A percentile compares a stretch with the other conserved stretches of the same genome.
Evolutionary conservation across 495 filamentous ascomycete species (phyloP).

Genomic region (Bacidia gigantensis): DNA sequence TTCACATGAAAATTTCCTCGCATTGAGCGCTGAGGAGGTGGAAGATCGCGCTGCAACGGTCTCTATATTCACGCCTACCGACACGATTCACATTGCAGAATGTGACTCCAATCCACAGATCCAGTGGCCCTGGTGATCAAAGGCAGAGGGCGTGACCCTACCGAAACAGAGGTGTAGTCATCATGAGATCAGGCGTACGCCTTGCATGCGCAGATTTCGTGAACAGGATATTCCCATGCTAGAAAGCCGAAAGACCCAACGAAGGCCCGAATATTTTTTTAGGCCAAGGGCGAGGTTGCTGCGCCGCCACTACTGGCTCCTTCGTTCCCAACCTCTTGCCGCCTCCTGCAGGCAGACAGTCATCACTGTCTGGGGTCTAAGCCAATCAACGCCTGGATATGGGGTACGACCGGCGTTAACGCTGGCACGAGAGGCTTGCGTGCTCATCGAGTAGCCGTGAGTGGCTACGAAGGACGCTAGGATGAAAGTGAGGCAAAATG

Average conservation of each 20-base stretch:
- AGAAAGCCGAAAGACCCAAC: slow-evolving; percentile 1
- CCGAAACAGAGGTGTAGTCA: not conserved
- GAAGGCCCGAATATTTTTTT: slow-evolving; percentile 2
- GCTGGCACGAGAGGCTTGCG: not conserved
- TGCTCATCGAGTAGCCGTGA: not conserved
- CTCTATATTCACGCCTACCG: not conserved
- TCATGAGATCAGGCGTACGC: not conserved
- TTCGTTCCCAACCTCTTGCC: slow-evolving; percentile 1
- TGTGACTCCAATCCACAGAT: not conserved
- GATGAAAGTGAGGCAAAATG: slow-evolving; percentile 2
- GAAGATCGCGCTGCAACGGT: not conserved
- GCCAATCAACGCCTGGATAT: not conserved
- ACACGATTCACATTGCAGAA: slow-evolving; percentile 4
- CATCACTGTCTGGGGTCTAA: not conserved
- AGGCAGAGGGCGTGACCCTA: not conserved
- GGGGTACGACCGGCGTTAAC: not conserved
- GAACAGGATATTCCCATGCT: not conserved
- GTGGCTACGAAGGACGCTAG: slow-evolving; percentile 1
- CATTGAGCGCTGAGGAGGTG: not conserved
- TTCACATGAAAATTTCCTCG: not conserved
- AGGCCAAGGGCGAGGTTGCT: slow-evolving; percentile 2
- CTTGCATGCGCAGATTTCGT: slow-evolving; percentile 3
- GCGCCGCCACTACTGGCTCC: slow-evolving; percentile 1
- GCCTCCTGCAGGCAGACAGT: slow-evolving; percentile 3
- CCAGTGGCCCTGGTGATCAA: slow-evolving; percentile 6